phyloP scores from a whole-genome alignment of 2,329 filamentous ascomycete species.

The Scytalidium lignicola region DNA sequence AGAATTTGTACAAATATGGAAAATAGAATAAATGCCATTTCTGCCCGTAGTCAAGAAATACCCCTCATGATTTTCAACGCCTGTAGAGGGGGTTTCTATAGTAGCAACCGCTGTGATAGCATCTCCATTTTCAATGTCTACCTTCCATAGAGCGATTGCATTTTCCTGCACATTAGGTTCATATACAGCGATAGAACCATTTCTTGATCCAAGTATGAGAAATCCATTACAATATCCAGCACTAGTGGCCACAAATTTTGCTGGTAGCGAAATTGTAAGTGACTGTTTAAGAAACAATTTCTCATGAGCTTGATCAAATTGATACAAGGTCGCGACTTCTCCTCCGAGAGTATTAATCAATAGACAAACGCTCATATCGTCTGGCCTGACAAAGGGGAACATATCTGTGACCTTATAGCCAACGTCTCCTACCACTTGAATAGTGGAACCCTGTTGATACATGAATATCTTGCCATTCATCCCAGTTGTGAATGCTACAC shows the following conservation, averaged over 20 bases:
- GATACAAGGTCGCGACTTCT: slow-evolving; percentile 27
- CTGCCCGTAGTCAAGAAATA: slow-evolving; percentile 69
- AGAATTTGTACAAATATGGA: slow-evolving; percentile 7
- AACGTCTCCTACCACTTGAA: slow-evolving; percentile 13
- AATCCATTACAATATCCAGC: slow-evolving; percentile 37
- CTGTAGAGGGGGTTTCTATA: slow-evolving; percentile 29
- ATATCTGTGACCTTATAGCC: slow-evolving; percentile 22
- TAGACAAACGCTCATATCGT: slow-evolving; percentile 9
- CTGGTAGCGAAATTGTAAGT: slow-evolving; percentile 26
- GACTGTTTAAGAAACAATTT: slow-evolving; percentile 1
- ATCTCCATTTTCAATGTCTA: slow-evolving; percentile 38
- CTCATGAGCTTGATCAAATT: slow-evolving; percentile 6
- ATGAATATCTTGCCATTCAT: slow-evolving; percentile 32
- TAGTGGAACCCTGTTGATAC: slow-evolving; percentile 8
- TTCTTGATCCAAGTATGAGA: slow-evolving; percentile 50
- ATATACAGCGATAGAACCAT: slow-evolving; percentile 48
- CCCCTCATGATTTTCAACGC: slow-evolving; percentile 14
- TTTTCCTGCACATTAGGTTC: slow-evolving; percentile 30
- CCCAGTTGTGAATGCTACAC: slow-evolving; percentile 40
- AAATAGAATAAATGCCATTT: slow-evolving; percentile 71
- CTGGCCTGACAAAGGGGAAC: slow-evolving; percentile 23
- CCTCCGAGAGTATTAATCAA: slow-evolving; percentile 29
- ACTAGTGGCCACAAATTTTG: slow-evolving; percentile 44
- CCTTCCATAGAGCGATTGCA: slow-evolving; percentile 13
- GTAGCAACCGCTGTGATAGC: slow-evolving; percentile 63